Evolutionary conservation across 2,329 filamentous ascomycete genomes (phyloP), one percentile per base, ranked within the genome.

Genomic region (Penicillium sp.): DNA sequence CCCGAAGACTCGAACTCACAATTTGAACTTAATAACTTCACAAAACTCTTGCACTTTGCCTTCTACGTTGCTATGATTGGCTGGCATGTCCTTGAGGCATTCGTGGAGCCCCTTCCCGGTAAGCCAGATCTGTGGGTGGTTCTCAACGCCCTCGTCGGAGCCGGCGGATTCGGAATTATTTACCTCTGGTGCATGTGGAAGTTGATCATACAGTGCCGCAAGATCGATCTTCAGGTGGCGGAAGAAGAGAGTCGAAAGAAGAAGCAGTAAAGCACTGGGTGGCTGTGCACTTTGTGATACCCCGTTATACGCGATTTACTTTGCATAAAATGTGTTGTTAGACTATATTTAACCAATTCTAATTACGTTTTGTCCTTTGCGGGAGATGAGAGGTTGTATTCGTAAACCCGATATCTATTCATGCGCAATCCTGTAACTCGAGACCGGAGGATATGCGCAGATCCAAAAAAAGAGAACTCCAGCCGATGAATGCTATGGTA

Each of bases 71-170:
- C 78, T 28, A 96, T 96, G 86, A 76, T 84, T 13, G 79, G 72
- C 13, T 96, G 94, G 90, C 94, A 99, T 70, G 71, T 89, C 11
- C 75, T 84, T 0, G 90, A 96, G 61, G 81, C 81, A 1, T 84
- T 85, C 54, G 73, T 91, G 1, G 55, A 71, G 9, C 85, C 92
- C 13, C 92, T 92, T 4, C 62, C 75, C 0, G 79, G 81, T 51
- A 96, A 95, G 73, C 94, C 94, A 0, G 94, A 99, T 74, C 75
- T 99, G 1, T 99, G 92, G 92, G 86, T 95, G 3, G 92, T 99
- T 2, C 81, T 85, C 11, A 99, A 99, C 65, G 91, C 94, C 8
- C 84, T 90, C 16, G 74, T 97, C 20, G 94, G 94, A 7, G 89
- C 89, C 20, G 86, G 83, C 4, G 94, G 90, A 0, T 99, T 97